Conservation (phyloP, 1,284 basidiomycete species). For the Leccinum fallax region DNA sequence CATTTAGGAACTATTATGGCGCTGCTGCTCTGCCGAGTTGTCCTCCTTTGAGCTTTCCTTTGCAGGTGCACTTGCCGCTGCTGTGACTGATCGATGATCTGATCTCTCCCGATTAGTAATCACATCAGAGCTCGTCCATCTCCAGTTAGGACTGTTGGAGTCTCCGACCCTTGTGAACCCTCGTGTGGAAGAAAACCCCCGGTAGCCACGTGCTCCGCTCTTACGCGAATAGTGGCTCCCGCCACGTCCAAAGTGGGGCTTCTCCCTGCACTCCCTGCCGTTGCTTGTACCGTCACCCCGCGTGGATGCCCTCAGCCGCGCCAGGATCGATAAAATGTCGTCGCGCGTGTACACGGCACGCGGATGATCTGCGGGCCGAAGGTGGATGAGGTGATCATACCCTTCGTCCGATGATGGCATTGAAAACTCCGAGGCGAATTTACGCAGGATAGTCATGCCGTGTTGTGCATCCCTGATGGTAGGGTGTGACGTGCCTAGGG, state of each 20-base stretch:
- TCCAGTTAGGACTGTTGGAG: constrained; percentile 21
- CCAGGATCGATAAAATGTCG: constrained; percentile 54
- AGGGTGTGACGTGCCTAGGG: constrained; percentile 63
- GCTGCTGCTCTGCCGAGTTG: constrained; percentile 20
- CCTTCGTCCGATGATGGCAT: constrained; percentile 59
- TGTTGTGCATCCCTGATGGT: constrained; percentile 63
- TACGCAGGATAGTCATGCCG: constrained; percentile 57
- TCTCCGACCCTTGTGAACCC: constrained; percentile 18
- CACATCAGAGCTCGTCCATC: constrained; percentile 15
- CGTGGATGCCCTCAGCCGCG: constrained; percentile 44
- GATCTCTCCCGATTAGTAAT: constrained; percentile 18
- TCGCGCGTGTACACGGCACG: constrained; percentile 49
- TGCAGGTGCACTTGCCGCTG: constrained; percentile 16
- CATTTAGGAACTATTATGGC: constrained; percentile 30
- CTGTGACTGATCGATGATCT: constrained; percentile 16
- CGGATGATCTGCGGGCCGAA: constrained; percentile 54
- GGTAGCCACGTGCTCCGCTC: constrained; percentile 27
- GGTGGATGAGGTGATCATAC: constrained; percentile 57
- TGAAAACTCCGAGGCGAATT: constrained; percentile 59
- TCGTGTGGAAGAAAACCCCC: constrained; percentile 12
- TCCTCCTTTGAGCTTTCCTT: constrained; percentile 31
- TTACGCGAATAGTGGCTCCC: constrained; percentile 14
- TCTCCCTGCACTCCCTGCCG: constrained; percentile 8
- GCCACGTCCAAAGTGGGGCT: constrained; percentile 9
- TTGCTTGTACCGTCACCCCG: constrained; percentile 14